Evolutionary conservation across 306 rosid species (phyloP).

Genomic region (Vigna mungo): DNA sequence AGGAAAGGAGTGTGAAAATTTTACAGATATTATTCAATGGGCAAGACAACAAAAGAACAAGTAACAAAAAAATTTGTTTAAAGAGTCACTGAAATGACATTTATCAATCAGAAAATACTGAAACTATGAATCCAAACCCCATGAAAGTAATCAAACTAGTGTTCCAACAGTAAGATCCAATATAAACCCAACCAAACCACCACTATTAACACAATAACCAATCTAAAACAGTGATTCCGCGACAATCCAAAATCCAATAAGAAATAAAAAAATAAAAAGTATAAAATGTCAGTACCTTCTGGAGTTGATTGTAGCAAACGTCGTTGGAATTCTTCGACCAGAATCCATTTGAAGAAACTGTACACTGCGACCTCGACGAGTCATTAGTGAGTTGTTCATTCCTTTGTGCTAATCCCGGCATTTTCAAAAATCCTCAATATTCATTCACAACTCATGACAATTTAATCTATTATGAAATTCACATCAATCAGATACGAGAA

Average conservation of each 20-base stretch:
- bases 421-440: conserved; percentile 59
- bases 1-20: not conserved
- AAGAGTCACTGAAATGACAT: conserved; percentile 43
- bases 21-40: conserved; percentile 16
- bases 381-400: conserved; percentile 74
- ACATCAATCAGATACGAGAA: conserved; percentile 42
- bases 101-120: conserved; percentile 43
- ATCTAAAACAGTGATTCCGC: conserved; percentile 50
- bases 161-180: conserved; percentile 61
- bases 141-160: conserved; percentile 13
- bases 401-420: conserved; percentile 85
- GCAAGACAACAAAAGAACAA: conserved; percentile 9
- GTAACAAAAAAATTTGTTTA: not conserved
- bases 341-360: conserved; percentile 71
- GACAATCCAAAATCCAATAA: conserved; percentile 17
- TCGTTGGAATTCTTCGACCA: conserved; percentile 86
- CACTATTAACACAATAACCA: conserved; percentile 30
- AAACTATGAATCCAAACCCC: conserved; percentile 45
- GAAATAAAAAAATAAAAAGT: not conserved
- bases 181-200: conserved; percentile 42
- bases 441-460: conserved; percentile 51
- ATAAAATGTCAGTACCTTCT: conserved; percentile 65
- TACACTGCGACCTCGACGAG: conserved; percentile 55
- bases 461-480: conserved; percentile 49
- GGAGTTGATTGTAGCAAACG: conserved; percentile 85